Conservation (phyloP, 2,329 filamentous ascomycete species). For the Penicillium corylophilum region DNA sequence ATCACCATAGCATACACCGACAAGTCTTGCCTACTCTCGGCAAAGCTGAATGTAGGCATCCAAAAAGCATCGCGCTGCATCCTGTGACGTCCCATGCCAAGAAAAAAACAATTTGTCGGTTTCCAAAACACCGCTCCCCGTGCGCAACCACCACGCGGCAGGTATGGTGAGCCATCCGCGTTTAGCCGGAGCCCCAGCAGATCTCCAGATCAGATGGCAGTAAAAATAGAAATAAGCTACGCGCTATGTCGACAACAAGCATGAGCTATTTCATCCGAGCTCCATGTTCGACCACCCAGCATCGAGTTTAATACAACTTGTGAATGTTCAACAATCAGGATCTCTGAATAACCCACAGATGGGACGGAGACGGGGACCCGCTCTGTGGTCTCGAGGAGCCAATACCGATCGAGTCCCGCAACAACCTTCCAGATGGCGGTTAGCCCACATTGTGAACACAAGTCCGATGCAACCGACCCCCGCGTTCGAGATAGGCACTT, state of each 20-base stretch:
- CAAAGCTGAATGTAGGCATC: too few species aligned
- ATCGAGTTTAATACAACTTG: background rate
- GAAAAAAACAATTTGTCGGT: too few species aligned
- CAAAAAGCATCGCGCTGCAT: too few species aligned
- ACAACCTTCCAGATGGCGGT: slow-evolving; percentile 17
- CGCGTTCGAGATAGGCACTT: slow-evolving; percentile 3
- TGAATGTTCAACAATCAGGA: background rate
- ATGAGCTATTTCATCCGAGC: background rate
- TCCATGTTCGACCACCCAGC: background rate
- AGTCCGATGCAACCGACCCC: slow-evolving; percentile 6
- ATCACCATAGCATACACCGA: too few species aligned
- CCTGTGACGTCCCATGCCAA: too few species aligned
- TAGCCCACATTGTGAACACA: slow-evolving; percentile 13
- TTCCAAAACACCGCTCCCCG: too few species aligned
- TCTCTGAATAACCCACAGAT: background rate
- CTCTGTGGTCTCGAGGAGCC: background rate
- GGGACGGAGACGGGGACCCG: slow-evolving; percentile 4
- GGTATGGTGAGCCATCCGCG: too few species aligned
- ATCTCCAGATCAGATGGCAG: background rate
- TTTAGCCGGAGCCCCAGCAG: background rate
- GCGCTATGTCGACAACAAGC: background rate
- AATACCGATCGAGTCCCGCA: slow-evolving; percentile 9
- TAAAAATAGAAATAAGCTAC: background rate
- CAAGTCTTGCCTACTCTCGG: too few species aligned
- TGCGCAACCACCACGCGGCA: too few species aligned